phyloP scores from a whole-genome alignment of 306 rosid genomes.

The Hippophae rhamnoides region DNA sequence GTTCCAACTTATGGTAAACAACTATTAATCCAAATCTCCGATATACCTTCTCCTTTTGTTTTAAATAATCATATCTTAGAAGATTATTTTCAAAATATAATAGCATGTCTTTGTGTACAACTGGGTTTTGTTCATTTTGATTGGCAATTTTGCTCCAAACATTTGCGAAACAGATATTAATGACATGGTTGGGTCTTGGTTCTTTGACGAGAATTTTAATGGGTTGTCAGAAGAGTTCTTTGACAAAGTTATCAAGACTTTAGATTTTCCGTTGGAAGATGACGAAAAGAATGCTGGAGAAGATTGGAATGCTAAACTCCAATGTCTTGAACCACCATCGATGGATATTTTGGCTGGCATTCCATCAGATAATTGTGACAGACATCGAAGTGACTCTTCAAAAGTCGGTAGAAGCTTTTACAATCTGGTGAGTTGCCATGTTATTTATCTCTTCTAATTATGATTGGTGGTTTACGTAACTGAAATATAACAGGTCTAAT shows the following conservation, averaged over 20 bases:
- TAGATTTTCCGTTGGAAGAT: conserved; percentile 73
- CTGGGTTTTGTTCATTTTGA: too few species aligned
- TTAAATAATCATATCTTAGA: too few species aligned
- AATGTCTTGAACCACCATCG: conserved; percentile 37
- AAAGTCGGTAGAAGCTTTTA: conserved; percentile 25
- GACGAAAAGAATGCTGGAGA: conserved; percentile 37
- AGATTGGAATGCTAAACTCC: conserved; percentile 50
- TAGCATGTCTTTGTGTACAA: too few species aligned
- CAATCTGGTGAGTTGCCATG: conserved; percentile 40
- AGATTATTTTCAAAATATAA: too few species aligned
- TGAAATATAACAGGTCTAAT: too few species aligned
- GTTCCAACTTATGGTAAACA: too few species aligned
- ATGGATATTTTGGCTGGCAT: conserved; percentile 33
- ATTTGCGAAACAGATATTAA: conserved; percentile 29
- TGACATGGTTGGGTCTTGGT: conserved; percentile 44
- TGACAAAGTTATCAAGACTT: conserved; percentile 33
- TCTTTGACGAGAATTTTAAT: conserved; percentile 30
- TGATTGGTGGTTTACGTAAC: too few species aligned
- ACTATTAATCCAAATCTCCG: too few species aligned
- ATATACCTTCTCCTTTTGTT: too few species aligned
- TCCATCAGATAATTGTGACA: conserved; percentile 12
- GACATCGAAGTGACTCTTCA: not conserved
- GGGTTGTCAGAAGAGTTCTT: conserved; percentile 21
- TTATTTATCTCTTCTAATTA: not conserved
- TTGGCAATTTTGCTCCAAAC: not conserved